phyloP scores from a whole-genome alignment of 805 yeast species.

The Debaryomyces prosopidis region DNA sequence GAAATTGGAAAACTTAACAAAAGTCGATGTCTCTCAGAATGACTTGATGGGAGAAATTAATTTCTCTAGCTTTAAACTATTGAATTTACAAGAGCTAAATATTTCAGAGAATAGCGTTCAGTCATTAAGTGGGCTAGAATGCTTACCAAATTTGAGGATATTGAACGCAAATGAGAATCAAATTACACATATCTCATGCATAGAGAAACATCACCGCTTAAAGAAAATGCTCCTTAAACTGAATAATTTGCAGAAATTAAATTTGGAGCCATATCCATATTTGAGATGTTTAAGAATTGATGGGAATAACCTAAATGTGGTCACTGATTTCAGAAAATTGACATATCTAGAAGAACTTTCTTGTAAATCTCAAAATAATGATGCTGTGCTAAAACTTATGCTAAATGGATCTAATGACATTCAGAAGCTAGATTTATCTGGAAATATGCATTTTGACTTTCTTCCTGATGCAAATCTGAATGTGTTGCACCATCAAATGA shows the following conservation, averaged over 20 bases:
- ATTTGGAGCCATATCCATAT: slow-evolving; percentile 33
- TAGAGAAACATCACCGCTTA: slow-evolving; percentile 24
- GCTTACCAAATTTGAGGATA: slow-evolving; percentile 32
- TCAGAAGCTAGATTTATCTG: slow-evolving; percentile 40
- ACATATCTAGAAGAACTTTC: slow-evolving; percentile 43
- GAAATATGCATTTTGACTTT: slow-evolving; percentile 24
- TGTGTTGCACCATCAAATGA: not conserved
- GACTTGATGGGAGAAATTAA: slow-evolving; percentile 38
- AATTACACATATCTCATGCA: slow-evolving; percentile 21
- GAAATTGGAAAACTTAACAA: slow-evolving; percentile 38
- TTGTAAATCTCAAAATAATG: slow-evolving; percentile 33
- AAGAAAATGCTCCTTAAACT: slow-evolving; percentile 40
- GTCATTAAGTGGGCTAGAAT: slow-evolving; percentile 34
- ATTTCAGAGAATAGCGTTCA: slow-evolving; percentile 43
- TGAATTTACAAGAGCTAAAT: slow-evolving; percentile 44
- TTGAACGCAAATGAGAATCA: slow-evolving; percentile 46
- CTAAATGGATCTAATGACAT: slow-evolving; percentile 25
- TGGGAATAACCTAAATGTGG: slow-evolving; percentile 33
- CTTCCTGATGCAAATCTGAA: not conserved
- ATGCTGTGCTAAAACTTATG: slow-evolving; percentile 17
- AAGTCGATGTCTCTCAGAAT: slow-evolving; percentile 44
- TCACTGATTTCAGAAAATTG: slow-evolving; percentile 28
- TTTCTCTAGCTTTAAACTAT: slow-evolving; percentile 32
- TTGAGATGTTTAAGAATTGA: slow-evolving; percentile 48
- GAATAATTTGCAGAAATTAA: slow-evolving; percentile 34